phyloP scores from a whole-genome alignment of 805 yeast genomes.

The Saccharomyces jurei region DNA sequence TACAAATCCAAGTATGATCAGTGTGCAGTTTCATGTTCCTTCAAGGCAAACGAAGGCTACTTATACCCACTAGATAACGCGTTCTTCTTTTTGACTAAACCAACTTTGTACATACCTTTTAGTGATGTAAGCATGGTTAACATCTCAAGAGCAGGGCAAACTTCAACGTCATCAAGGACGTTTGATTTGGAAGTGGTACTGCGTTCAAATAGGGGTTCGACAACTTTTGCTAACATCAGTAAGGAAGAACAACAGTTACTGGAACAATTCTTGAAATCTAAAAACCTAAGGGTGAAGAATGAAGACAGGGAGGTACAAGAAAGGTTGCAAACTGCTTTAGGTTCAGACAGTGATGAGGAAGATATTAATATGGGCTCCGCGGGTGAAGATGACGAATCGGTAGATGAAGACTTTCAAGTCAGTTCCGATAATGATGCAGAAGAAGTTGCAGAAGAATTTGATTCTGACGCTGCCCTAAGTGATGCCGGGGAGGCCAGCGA shows the following conservation, averaged over 20 bases:
- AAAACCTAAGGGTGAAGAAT: conserved; percentile 73
- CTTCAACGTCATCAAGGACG: conserved; percentile 71
- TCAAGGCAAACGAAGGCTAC: conserved; percentile 92
- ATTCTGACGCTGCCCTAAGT: conserved; percentile 44
- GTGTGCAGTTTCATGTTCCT: conserved; percentile 84
- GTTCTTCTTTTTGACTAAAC: conserved; percentile 84
- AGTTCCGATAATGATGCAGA: conserved; percentile 40
- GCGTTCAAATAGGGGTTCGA: conserved; percentile 57
- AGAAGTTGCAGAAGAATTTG: conserved; percentile 80
- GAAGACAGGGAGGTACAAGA: conserved; percentile 85
- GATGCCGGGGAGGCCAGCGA: conserved; percentile 27
- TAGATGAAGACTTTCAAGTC: conserved; percentile 75
- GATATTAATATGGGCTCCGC: conserved; percentile 50
- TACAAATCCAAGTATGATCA: conserved; percentile 69
- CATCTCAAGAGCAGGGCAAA: conserved; percentile 82
- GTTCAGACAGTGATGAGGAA: conserved; percentile 46
- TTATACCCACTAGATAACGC: conserved; percentile 89
- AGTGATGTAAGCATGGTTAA: conserved; percentile 69
- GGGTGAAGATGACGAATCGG: conserved; percentile 76
- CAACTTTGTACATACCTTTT: conserved; percentile 85
- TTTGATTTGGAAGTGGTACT: conserved; percentile 81
- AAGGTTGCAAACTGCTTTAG: conserved; percentile 68
- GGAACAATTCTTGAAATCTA: conserved; percentile 67
- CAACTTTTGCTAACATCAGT: conserved; percentile 80
- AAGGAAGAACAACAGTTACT: conserved; percentile 80